Percentiles rank a stretch among this genome's conserved stretches.
These are phyloP conservation scores for Alternaria brassicicola DNA, from an alignment of 2,329 filamentous ascomycete species.

Conservation along the genomic window DNA sequence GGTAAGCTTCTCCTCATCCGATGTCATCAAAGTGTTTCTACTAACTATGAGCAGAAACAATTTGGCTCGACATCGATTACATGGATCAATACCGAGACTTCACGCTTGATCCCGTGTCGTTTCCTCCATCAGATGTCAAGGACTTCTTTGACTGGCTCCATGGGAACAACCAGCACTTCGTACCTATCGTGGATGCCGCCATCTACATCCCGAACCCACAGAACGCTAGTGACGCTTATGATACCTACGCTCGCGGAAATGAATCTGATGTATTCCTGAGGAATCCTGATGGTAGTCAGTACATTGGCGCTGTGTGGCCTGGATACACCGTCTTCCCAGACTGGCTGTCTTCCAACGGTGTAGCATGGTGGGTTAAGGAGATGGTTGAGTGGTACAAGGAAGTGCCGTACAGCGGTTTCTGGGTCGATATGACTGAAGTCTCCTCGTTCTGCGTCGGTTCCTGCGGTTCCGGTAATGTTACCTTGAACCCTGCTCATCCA, in stretches of 20 bases:
- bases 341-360: constrained; percentile 64
- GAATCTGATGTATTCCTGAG: constrained; percentile 57
- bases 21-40: not conserved
- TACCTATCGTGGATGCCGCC: constrained; percentile 67
- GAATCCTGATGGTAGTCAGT: constrained; percentile 61
- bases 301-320: constrained; percentile 63
- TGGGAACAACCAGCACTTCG: constrained; percentile 61
- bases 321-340: constrained; percentile 67
- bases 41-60: constrained; percentile 32
- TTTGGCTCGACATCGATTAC: constrained; percentile 56
- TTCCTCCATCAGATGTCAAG: constrained; percentile 56
- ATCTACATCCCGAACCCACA: constrained; percentile 75
- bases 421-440: constrained; percentile 69
- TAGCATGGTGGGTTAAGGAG: constrained; percentile 65
- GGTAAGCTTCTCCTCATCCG: constrained; percentile 1
- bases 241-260: constrained; percentile 58
- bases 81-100: constrained; percentile 61
- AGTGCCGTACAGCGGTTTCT: constrained; percentile 60
- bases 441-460: constrained; percentile 72
- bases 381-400: constrained; percentile 60
- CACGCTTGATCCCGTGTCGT: constrained; percentile 61
- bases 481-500: constrained; percentile 71
- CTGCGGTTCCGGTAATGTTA: constrained; percentile 70
- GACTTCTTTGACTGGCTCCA: constrained; percentile 61
- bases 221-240: constrained; percentile 67